Conservation (phyloP, 2,329 filamentous ascomycete genomes). For the Colletotrichum plurivorum region DNA sequence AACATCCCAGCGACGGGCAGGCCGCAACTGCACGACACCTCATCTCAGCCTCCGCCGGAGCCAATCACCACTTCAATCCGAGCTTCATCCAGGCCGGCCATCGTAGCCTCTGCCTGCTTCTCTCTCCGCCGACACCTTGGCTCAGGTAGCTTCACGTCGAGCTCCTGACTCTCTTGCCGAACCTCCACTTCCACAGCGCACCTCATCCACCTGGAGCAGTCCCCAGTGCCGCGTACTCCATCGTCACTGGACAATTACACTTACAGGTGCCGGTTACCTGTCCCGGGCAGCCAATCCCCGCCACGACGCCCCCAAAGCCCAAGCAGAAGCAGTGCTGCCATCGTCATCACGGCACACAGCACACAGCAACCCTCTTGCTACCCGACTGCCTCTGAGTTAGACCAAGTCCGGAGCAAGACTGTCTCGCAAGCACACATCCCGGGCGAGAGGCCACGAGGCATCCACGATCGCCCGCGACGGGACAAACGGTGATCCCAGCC, state of each 20-base stretch:
- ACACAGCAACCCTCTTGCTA: conserved; percentile 20
- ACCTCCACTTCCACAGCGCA: conserved; percentile 14
- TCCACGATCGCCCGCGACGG: conserved; percentile 35
- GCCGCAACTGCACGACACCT: conserved; percentile 38
- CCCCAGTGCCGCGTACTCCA: not conserved
- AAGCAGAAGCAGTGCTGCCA: conserved; percentile 20
- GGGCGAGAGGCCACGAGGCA: conserved; percentile 40
- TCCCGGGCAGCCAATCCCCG: conserved; percentile 30
- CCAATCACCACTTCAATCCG: conserved; percentile 28
- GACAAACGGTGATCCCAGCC: conserved; percentile 34
- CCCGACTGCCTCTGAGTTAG: conserved; percentile 22
- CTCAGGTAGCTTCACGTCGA: conserved; percentile 14
- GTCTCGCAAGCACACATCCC: conserved; percentile 14
- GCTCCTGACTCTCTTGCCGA: conserved; percentile 1
- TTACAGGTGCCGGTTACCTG: conserved; percentile 28
- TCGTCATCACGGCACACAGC: conserved; percentile 9
- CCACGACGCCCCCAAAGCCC: conserved; percentile 12
- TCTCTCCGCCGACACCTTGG: conserved; percentile 9
- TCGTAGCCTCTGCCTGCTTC: conserved; percentile 17
- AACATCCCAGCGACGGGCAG: conserved; percentile 33
- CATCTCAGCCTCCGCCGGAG: conserved; percentile 24
- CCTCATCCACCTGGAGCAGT: conserved; percentile 20
- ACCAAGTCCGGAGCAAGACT: conserved; percentile 5
- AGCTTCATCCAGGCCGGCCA: conserved; percentile 17
- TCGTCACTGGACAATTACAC: conserved; percentile 34